A percentile compares a stretch with the other conserved stretches of the same genome.
These are phyloP conservation scores for Russula olivacea DNA, from an alignment of 768 basidiomycete species.

Conservation along the genomic window DNA sequence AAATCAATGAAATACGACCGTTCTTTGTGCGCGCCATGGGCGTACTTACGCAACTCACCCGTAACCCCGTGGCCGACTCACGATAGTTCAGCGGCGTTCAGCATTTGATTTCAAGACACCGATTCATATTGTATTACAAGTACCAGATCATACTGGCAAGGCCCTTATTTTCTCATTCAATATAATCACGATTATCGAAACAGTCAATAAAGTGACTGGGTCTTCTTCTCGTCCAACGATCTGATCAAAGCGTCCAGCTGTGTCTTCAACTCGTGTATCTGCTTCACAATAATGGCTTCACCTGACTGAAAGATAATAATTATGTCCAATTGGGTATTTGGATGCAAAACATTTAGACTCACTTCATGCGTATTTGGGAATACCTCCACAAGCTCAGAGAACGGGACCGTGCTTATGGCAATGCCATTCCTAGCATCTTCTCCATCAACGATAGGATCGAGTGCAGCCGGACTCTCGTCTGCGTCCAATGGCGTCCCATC, in stretches of 20 bases:
- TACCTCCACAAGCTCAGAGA: slow-evolving; percentile 58
- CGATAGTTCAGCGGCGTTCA: slow-evolving; percentile 1
- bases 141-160: neutral
- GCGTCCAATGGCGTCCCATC: slow-evolving; percentile 46
- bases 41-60: slow-evolving; percentile 53
- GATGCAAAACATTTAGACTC: slow-evolving; percentile 28
- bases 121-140: too few relatives aligned
- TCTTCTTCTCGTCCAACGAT: slow-evolving; percentile 31
- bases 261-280: slow-evolving; percentile 52
- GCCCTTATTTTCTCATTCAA: neutral
- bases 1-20: slow-evolving; percentile 90
- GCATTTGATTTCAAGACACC: neutral
- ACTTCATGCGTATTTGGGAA: slow-evolving; percentile 74
- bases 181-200: neutral
- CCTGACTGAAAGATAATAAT: slow-evolving; percentile 45
- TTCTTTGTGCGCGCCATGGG: slow-evolving; percentile 83
- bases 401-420: slow-evolving; percentile 64
- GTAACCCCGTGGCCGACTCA: slow-evolving; percentile 24
- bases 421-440: slow-evolving; percentile 49
- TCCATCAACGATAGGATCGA: slow-evolving; percentile 57
- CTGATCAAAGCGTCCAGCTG: slow-evolving; percentile 36
- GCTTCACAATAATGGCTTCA: slow-evolving; percentile 59
- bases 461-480: slow-evolving; percentile 46
- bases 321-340: slow-evolving; percentile 5
- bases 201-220: slow-evolving; percentile 5